Evolutionary conservation across 208 protist species (phyloP), one percentile per base, ranked within the genome.

Genomic region (Trypanosomatidae sp.): DNA sequence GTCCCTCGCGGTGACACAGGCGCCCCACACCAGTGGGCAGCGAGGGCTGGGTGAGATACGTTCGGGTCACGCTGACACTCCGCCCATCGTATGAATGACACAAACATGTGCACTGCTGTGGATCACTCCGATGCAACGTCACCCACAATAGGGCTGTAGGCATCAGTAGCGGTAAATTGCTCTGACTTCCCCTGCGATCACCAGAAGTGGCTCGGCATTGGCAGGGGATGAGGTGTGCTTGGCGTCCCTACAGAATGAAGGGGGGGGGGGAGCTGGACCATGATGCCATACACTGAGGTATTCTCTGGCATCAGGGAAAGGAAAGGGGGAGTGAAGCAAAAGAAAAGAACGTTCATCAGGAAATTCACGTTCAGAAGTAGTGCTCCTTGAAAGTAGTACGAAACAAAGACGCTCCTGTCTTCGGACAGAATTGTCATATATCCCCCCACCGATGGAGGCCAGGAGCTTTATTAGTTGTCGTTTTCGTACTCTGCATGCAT

Each of bases 401-500:
- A 44, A 8, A 33, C 28, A 25, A 17, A 43, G 41, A 41, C 6
- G 13, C 12, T 60, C 28, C 7, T 41, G 10, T 39, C n/a, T 46
- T 25, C 39, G 6, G 33, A 0, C 6, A 69, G n/a, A 66, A 68
- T 19, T 17, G 2, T 41, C 13, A 50, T 41, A 58, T 22, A 49
- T 19, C n/a, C 4, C 33, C 19, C n/a, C 58, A 30, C 39, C 5
- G 19, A 47, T 13, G 22, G 59, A 17, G 60, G 39, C 17, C 22
- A 58, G 15, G 52, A 49, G 10, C 41, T 36, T 22, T 67, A 72
- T 17, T 69, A 17, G 43, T 25, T 46, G 4, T 53, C 17, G 22
- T 17, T 65, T 44, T 76, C 69, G 55, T 62, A 69, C 56, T 68
- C 72, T 50, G 60, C 71, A 55, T 65, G 52, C 33, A 66, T 62